phyloP scores from a whole-genome alignment of 1,284 basidiomycete genomes.

The Athelia psychrophila region DNA sequence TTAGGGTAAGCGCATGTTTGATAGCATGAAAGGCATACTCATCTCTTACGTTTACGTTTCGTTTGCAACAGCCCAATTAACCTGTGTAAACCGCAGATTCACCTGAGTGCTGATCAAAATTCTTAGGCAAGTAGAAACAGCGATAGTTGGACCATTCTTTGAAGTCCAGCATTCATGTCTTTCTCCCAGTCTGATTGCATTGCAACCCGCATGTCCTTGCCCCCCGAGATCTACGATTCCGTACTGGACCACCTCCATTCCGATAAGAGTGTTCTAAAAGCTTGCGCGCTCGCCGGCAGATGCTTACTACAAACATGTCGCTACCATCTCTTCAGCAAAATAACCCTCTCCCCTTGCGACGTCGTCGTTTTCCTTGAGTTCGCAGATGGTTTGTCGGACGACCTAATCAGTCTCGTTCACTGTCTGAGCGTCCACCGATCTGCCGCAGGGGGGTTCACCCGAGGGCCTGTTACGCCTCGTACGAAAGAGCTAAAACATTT shows the following conservation, averaged over 20 bases:
- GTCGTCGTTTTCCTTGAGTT: neutral
- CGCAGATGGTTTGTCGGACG: neutral
- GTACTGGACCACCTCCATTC: neutral
- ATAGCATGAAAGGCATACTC: too few relatives aligned
- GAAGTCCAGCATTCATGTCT: too few relatives aligned
- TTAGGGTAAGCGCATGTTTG: too few relatives aligned
- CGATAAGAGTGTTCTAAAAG: neutral
- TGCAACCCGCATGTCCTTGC: neutral
- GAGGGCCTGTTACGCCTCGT: neutral
- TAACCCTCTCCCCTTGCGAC: neutral
- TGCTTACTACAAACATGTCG: neutral
- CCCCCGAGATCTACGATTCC: neutral
- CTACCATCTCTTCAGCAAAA: neutral
- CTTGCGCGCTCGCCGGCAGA: neutral
- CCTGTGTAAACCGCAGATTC: too few relatives aligned
- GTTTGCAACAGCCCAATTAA: too few relatives aligned
- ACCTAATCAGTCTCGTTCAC: neutral
- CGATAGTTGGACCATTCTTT: too few relatives aligned
- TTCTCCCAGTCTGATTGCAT: too few relatives aligned
- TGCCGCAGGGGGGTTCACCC: neutral
- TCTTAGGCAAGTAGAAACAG: too few relatives aligned
- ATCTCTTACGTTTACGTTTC: too few relatives aligned
- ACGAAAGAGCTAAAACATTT: neutral
- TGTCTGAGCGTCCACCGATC: neutral
- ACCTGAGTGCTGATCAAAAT: too few relatives aligned